phyloP scores from a whole-genome alignment of 2,329 filamentous ascomycete species.

The Didymella pinodella region DNA sequence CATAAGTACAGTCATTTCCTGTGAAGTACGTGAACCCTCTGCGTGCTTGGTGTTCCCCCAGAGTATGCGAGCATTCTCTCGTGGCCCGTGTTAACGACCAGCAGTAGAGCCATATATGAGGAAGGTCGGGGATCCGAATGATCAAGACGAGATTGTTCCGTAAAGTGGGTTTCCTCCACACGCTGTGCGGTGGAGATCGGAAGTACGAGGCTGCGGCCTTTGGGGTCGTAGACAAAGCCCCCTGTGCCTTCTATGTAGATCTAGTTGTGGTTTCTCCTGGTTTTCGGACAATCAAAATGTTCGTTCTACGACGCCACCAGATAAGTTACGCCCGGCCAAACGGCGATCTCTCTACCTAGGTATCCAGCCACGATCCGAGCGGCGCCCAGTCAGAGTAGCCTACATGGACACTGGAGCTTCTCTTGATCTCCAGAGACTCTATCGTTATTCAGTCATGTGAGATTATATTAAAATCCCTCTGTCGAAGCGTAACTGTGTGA shows the following conservation, averaged over 20 bases:
- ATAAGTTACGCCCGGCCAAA: background rate
- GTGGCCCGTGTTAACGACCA: background rate
- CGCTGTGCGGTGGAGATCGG: background rate
- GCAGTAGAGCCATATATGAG: background rate
- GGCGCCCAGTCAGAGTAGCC: background rate
- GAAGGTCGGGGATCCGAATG: background rate
- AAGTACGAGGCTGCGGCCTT: background rate
- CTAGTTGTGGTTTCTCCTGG: background rate
- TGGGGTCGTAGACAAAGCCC: background rate
- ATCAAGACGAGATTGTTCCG: background rate
- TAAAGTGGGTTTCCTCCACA: too few species aligned
- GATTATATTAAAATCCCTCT: background rate
- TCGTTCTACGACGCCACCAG: background rate
- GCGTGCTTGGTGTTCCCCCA: background rate
- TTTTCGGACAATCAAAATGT: background rate
- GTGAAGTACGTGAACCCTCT: background rate
- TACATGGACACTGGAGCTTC: too few species aligned
- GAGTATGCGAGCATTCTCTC: background rate
- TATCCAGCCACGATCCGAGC: background rate
- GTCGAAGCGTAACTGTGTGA: background rate
- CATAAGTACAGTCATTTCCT: too few species aligned
- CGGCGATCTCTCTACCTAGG: background rate
- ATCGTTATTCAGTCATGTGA: background rate
- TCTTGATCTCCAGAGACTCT: background rate
- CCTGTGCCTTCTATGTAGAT: background rate